phyloP scores from a whole-genome alignment of 495 filamentous ascomycete genomes.

The Opeltia flavorubescens region DNA sequence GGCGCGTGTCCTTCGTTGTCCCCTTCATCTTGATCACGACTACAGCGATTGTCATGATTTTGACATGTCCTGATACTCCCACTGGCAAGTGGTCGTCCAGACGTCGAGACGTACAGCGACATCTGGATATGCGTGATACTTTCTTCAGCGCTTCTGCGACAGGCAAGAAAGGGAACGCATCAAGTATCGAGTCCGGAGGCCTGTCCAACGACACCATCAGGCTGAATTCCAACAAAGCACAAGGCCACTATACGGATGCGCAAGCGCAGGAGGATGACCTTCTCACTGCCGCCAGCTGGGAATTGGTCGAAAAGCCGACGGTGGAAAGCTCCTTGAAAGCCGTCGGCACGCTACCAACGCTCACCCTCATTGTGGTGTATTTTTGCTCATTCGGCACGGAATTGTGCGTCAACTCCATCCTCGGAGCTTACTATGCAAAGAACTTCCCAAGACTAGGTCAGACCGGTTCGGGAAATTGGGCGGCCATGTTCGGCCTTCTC shows the following conservation, averaged over 20 bases:
- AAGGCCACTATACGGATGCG: too few relatives aligned
- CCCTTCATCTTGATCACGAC: constrained; percentile 61
- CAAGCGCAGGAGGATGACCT: constrained; percentile 34
- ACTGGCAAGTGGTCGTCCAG: constrained; percentile 57
- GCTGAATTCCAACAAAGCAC: constrained; percentile 27
- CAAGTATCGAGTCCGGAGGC: not conserved
- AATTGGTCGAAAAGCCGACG: constrained; percentile 45
- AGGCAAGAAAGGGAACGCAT: not conserved
- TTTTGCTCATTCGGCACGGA: constrained; percentile 72
- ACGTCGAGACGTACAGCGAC: constrained; percentile 15
- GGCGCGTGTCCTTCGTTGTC: constrained; percentile 75
- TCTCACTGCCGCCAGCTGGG: constrained; percentile 37
- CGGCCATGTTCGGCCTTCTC: constrained; percentile 77
- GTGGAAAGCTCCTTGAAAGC: constrained; percentile 40
- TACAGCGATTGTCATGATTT: constrained; percentile 50
- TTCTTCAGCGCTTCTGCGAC: constrained; percentile 17
- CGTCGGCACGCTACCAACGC: constrained; percentile 45
- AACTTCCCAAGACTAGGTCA: constrained; percentile 61
- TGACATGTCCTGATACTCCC: constrained; percentile 68
- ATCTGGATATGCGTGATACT: constrained; percentile 23
- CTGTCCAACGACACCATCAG: not conserved
- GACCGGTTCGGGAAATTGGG: constrained; percentile 56
- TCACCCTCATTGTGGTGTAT: constrained; percentile 52
- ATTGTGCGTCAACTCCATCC: constrained; percentile 67
- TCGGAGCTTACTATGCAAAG: constrained; percentile 59